phyloP scores from a whole-genome alignment of 2,329 filamentous ascomycete species.

The Aspergillus carbonarius region DNA sequence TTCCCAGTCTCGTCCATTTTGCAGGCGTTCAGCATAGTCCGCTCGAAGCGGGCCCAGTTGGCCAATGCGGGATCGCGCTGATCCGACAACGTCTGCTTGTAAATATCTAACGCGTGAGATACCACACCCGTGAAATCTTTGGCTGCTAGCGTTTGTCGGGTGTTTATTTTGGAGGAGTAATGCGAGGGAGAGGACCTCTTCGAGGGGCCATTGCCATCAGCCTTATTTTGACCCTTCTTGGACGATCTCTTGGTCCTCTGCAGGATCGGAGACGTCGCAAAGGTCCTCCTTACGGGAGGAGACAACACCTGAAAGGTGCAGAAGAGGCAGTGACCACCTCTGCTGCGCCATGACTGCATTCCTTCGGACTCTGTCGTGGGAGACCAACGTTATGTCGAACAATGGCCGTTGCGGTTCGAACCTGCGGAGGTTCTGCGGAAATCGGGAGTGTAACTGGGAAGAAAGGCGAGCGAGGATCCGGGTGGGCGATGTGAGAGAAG shows the following conservation, averaged over 20 bases:
- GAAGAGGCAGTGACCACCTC: constrained; percentile 42
- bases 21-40: constrained; percentile 32
- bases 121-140: constrained; percentile 31
- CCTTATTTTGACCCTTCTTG: background rate
- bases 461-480: background rate
- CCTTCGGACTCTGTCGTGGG: constrained; percentile 15
- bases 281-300: constrained; percentile 29
- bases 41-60: constrained; percentile 33
- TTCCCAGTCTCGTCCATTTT: constrained; percentile 21
- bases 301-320: constrained; percentile 38
- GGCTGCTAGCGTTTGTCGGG: constrained; percentile 13
- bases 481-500: background rate
- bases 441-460: background rate
- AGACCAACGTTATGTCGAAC: background rate
- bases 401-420: background rate
- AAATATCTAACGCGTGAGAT: constrained; percentile 27
- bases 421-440: background rate
- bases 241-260: constrained; percentile 7
- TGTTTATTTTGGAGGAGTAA: background rate
- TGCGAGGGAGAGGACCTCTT: background rate
- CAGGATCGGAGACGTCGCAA: constrained; percentile 32
- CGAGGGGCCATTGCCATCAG: background rate
- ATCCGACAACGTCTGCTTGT: constrained; percentile 16
- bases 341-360: constrained; percentile 43
- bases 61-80: constrained; percentile 17